phyloP scores from a whole-genome alignment of 352 stramenopile genomes.

The Phytophthora melonis region DNA sequence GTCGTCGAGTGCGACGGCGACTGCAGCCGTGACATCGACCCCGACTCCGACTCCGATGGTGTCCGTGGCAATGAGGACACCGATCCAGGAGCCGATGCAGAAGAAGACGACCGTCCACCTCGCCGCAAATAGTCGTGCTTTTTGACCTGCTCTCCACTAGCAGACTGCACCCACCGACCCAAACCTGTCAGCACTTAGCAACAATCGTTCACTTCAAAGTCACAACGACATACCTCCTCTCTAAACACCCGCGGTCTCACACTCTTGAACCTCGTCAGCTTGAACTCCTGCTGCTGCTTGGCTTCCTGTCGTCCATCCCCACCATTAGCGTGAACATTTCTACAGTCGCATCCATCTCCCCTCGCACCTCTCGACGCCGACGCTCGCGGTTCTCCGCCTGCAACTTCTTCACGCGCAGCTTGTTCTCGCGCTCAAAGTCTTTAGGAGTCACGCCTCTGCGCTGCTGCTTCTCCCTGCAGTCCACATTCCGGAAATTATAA shows the following conservation, averaged over 20 bases:
- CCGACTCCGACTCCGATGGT: background rate
- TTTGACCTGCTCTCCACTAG: conserved; percentile 21
- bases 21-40: conserved; percentile 14
- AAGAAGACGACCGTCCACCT: conserved; percentile 21
- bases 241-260: conserved; percentile 60
- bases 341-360: background rate
- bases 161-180: conserved; percentile 3
- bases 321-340: conserved; percentile 7
- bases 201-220: background rate
- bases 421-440: conserved; percentile 75
- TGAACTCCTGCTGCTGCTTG: conserved; percentile 59
- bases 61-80: conserved; percentile 19
- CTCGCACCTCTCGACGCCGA: conserved; percentile 48
- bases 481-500: conserved; percentile 2
- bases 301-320: conserved; percentile 37
- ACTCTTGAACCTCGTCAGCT: conserved; percentile 71
- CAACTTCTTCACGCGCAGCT: conserved; percentile 65
- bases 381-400: conserved; percentile 69
- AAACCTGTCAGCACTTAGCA: conserved; percentile 8
- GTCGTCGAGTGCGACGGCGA: conserved; percentile 27
- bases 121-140: conserved; percentile 50
- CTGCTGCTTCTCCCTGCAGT: conserved; percentile 63
- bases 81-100: conserved; percentile 15
- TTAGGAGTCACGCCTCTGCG: conserved; percentile 62
- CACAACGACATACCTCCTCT: conserved; percentile 26